Conservation (phyloP, 129 eudicot species). For the Silybum marianum region DNA sequence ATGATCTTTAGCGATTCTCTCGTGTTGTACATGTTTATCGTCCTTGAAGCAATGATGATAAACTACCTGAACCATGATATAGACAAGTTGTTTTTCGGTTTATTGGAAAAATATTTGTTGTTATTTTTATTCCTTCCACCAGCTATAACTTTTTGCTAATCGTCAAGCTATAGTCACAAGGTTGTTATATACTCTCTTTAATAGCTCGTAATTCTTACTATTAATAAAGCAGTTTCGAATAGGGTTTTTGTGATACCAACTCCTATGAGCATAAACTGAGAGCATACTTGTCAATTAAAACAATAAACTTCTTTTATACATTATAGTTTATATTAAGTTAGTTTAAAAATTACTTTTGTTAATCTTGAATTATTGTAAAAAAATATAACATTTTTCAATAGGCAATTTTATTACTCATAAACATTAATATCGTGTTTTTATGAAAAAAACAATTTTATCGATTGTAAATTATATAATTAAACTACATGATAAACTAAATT, state of each 20-base stretch:
- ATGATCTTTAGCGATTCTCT: background rate
- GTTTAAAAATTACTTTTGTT: background rate
- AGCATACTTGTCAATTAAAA: background rate
- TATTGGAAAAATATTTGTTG: background rate
- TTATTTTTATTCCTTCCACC: background rate
- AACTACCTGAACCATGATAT: background rate
- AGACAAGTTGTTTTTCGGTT: background rate
- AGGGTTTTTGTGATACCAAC: background rate
- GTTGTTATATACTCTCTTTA: background rate
- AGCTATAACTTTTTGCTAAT: background rate
- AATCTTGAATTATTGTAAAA: background rate
- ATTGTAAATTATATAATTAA: no score
- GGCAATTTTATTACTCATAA: background rate
- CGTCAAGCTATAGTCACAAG: background rate
- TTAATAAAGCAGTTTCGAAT: background rate
- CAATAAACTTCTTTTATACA: background rate
- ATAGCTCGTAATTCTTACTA: background rate
- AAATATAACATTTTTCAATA: no score
- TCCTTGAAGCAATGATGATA: background rate
- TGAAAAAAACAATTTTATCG: no score
- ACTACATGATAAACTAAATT: no score
- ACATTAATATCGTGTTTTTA: no score
- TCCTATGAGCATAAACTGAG: no score
- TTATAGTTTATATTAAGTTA: no score
- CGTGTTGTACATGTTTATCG: background rate